A percentile compares a stretch with the other conserved stretches of the same genome.
Evolutionary conservation across 305 asterid species (phyloP).

Genomic region (Plantago rigida): DNA sequence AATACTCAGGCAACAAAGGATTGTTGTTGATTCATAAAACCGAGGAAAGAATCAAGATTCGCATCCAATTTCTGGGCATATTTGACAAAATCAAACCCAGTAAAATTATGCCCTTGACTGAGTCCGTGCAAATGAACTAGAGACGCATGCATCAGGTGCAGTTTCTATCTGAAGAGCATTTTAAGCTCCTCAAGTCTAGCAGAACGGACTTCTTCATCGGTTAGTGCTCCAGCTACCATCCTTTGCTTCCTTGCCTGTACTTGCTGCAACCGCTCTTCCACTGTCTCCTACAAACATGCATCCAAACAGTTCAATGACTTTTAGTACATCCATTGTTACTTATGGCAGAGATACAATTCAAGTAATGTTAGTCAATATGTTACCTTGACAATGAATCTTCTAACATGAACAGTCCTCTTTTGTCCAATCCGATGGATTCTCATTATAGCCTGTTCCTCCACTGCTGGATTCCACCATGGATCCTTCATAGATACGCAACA

Average conservation of each 20-base stretch:
- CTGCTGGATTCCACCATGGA: conserved; percentile 97
- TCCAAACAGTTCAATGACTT: background rate
- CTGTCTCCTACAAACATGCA: conserved; percentile 38
- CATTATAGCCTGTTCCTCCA: conserved; percentile 87
- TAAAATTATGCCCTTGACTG: too few species aligned
- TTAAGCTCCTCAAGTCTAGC: conserved; percentile 65
- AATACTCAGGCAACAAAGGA: too few species aligned
- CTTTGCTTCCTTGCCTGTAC: conserved; percentile 68
- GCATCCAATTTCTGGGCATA: too few species aligned
- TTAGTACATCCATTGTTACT: too few species aligned
- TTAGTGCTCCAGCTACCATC: conserved; percentile 67
- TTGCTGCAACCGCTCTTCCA: conserved; percentile 68
- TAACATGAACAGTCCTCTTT: conserved; percentile 55
- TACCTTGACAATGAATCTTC: conserved; percentile 63
- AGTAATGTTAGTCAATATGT: background rate
- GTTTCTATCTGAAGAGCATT: conserved; percentile 46
- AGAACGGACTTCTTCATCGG: conserved; percentile 57
- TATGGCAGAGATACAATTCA: too few species aligned
- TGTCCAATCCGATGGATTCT: conserved; percentile 82
- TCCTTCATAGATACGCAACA: conserved; percentile 34
- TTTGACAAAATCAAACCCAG: too few species aligned
- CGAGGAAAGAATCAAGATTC: too few species aligned
- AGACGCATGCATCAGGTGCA: too few species aligned
- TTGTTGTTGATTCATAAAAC: too few species aligned
- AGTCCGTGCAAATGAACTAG: too few species aligned